These are phyloP conservation scores for Lentinula raphanica DNA, from an alignment of 768 basidiomycete genomes.

Conservation along the genomic window DNA sequence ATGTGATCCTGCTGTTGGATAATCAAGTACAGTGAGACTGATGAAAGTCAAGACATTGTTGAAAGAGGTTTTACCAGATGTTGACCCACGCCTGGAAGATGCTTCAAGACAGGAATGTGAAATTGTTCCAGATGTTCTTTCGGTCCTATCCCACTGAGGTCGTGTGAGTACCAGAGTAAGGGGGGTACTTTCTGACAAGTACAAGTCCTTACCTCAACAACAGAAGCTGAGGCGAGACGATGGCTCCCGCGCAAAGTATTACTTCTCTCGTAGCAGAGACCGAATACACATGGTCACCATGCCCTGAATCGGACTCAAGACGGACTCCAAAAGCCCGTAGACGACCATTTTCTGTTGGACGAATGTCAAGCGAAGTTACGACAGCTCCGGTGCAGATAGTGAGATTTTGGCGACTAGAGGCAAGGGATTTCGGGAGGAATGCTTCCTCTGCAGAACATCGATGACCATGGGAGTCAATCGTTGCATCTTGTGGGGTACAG, in stretches of 20 bases:
- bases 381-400: constrained; percentile 17
- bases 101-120: constrained; percentile 28
- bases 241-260: constrained; percentile 11
- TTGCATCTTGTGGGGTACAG: constrained; percentile 17
- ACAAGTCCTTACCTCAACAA: constrained; percentile 7
- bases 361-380: constrained; percentile 13
- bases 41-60: neutral
- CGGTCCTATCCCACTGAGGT: constrained; percentile 34
- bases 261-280: constrained; percentile 6
- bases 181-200: neutral
- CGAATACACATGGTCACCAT: neutral
- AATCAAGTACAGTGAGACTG: neutral
- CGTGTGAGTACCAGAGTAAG: neutral
- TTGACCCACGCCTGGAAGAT: constrained; percentile 42
- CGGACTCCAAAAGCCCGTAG: constrained; percentile 2
- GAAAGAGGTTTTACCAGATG: constrained; percentile 23
- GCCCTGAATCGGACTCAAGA: neutral
- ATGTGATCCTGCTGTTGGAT: constrained; percentile 32
- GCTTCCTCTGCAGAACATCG: constrained; percentile 19
- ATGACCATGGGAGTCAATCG: constrained; percentile 13
- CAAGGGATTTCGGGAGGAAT: constrained; percentile 14
- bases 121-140: constrained; percentile 29
- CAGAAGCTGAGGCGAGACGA: constrained; percentile 11
- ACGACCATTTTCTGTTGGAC: neutral
- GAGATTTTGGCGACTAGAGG: constrained; percentile 13